Conservation (phyloP, 176 grass and related monocot species). For the Oryza nivara region DNA sequence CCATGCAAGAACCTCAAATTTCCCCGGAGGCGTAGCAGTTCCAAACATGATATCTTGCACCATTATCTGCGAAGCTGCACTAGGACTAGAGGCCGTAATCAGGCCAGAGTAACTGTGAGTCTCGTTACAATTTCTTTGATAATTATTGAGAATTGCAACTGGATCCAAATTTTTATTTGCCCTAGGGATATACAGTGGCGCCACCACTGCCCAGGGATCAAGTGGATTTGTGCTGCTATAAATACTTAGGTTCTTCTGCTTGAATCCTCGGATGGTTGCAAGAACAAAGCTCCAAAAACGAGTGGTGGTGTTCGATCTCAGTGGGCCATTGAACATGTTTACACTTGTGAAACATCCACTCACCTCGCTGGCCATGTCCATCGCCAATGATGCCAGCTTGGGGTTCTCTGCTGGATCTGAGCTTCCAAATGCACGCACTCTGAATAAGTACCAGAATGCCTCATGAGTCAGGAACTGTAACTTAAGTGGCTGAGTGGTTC, state of each 20-base stretch:
- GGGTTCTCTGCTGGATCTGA: background rate
- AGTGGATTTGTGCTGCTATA: background rate
- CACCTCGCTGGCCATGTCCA: background rate
- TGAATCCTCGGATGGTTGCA: background rate
- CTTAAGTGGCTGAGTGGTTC: background rate
- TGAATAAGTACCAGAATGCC: conserved; percentile 22
- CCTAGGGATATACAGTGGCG: too few species aligned
- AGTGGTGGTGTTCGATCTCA: conserved; percentile 12
- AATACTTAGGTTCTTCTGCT: background rate
- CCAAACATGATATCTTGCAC: background rate
- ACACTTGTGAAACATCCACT: background rate
- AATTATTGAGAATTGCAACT: background rate
- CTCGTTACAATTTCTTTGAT: background rate
- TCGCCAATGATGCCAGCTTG: background rate
- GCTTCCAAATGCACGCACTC: conserved; percentile 10
- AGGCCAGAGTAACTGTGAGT: too few species aligned
- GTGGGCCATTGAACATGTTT: background rate
- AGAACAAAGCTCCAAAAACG: background rate
- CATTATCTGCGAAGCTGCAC: too few species aligned
- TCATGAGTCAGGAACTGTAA: background rate
- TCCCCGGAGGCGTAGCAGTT: background rate
- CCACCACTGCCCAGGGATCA: background rate
- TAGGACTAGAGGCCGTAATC: too few species aligned
- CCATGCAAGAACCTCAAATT: background rate
- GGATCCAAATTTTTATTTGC: too few species aligned